Base-by-base conservation (phyloP, 1,284 basidiomycete genomes). In the Exobasidium cylindrosporum region DNA sequence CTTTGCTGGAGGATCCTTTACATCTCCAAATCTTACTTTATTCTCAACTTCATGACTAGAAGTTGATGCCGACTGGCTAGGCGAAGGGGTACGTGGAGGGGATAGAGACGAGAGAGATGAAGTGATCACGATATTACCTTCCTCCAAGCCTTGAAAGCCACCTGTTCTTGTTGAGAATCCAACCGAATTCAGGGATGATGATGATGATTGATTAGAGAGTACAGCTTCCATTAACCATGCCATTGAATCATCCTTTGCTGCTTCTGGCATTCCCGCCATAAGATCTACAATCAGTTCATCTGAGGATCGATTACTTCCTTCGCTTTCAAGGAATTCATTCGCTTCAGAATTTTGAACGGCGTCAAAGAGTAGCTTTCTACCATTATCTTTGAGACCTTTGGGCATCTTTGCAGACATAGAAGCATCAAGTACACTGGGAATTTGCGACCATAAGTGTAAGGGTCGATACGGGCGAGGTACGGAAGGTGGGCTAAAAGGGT, bases 391-490 rank as follows among this genome's bases (percentile, higher is more conserved):
- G 17, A 10, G 35, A 40, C n/a, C n/a, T n/a, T n/a, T n/a, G n/a
- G 35, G 35, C 35, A 10, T 40, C 35, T 40, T 40, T 17, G 35
- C 35, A 7, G 35, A 40, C 35, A 40, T 7, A 40, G 35, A 40
- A 17, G 35, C 35, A 40, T 40, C 35, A 17, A 40, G 35, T 10
- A 40, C 35, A 17, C 35, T 40, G 35, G 35, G 53, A 32, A 44
- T 29, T 31, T 55, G 53, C 30, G 53, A 32, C 53, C 53, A 55
- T 11, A 55, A 13, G 29, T 55, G 53, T 4, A 55, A 29, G 30
- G 5, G 13, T 44, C 53, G 4, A 55, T 4, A 17, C 5, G 53
- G 3, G 13, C 3, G 31, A 44, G 4, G 29, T 26, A 29, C 21
- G 21, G 21, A 50, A 14, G 47, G 26, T 24, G 21, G 46, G 35